phyloP scores from a whole-genome alignment of 2,329 filamentous ascomycete species.

The Ramularia endophylla region DNA sequence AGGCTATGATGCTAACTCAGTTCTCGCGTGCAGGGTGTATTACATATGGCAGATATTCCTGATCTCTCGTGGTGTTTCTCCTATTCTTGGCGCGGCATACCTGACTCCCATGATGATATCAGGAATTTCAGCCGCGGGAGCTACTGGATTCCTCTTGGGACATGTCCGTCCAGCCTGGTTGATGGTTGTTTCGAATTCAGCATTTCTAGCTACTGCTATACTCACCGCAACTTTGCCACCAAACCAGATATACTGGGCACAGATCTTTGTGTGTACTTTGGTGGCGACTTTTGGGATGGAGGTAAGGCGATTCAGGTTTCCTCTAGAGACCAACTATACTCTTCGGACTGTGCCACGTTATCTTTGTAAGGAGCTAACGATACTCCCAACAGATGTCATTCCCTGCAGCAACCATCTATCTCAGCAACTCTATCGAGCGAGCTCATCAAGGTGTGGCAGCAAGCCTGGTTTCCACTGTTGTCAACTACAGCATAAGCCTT shows the following conservation, averaged over 20 bases:
- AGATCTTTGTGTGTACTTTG: slow-evolving; percentile 53
- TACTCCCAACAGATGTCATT: too few species aligned
- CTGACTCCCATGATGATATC: slow-evolving; percentile 40
- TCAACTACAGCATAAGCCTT: slow-evolving; percentile 63
- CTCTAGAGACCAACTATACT: too few species aligned
- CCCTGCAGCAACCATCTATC: slow-evolving; percentile 54
- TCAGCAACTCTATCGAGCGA: slow-evolving; percentile 46
- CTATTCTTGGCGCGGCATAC: slow-evolving; percentile 40
- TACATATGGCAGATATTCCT: slow-evolving; percentile 44
- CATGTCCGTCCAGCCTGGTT: slow-evolving; percentile 24
- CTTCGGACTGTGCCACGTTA: too few species aligned
- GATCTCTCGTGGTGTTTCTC: slow-evolving; percentile 34
- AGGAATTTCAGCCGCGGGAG: slow-evolving; percentile 41
- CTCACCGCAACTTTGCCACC: slow-evolving; percentile 42
- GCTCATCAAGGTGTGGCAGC: slow-evolving; percentile 47
- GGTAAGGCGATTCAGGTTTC: too few species aligned
- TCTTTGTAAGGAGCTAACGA: too few species aligned
- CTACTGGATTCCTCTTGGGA: slow-evolving; percentile 24
- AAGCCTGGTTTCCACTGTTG: slow-evolving; percentile 51
- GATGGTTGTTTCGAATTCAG: slow-evolving; percentile 31
- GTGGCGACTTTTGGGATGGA: slow-evolving; percentile 52
- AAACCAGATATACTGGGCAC: slow-evolving; percentile 58
- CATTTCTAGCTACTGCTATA: slow-evolving; percentile 37
- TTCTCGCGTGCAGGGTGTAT: slow-evolving; percentile 20
- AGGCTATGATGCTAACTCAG: too few species aligned